Conservation (phyloP, 768 basidiomycete species). For the Pholiota conissans region DNA sequence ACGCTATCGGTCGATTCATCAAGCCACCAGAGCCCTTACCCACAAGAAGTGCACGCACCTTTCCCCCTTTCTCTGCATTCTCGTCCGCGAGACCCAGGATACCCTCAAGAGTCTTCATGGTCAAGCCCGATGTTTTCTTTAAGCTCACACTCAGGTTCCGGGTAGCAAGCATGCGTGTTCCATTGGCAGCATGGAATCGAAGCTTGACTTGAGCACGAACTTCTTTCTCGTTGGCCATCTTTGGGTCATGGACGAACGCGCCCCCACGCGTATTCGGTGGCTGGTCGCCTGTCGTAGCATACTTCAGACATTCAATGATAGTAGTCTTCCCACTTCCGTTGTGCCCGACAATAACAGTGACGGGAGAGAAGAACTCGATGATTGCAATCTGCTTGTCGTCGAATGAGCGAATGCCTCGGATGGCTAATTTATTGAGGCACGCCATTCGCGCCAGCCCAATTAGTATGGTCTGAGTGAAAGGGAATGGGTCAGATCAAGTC, state of each 20-base stretch:
- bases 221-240: slow-evolving; percentile 99
- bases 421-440: slow-evolving; percentile 87
- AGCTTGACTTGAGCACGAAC: slow-evolving; percentile 98
- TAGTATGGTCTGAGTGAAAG: background rate
- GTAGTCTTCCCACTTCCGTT: slow-evolving; percentile 99
- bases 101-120: slow-evolving; percentile 98
- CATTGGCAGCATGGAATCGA: slow-evolving; percentile 87
- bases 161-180: slow-evolving; percentile 86
- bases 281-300: slow-evolving; percentile 97
- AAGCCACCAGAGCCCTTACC: background rate
- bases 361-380: slow-evolving; percentile 96
- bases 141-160: slow-evolving; percentile 90
- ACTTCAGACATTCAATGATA: slow-evolving; percentile 99
- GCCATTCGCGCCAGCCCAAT: slow-evolving; percentile 50
- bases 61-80: slow-evolving; percentile 66
- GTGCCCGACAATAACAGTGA: slow-evolving; percentile 98
- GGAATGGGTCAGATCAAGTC: background rate
- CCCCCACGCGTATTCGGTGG: slow-evolving; percentile 97
- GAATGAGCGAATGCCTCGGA: slow-evolving; percentile 92
- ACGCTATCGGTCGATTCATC: slow-evolving; percentile 47
- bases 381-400: slow-evolving; percentile 93
- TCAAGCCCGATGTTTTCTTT: slow-evolving; percentile 83
- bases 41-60: slow-evolving; percentile 51
- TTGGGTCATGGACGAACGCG: slow-evolving; percentile 98
- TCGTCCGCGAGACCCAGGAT: slow-evolving; percentile 75